Evolutionary conservation across 768 basidiomycete genomes (phyloP).

Genomic region (Leccinum broughii): DNA sequence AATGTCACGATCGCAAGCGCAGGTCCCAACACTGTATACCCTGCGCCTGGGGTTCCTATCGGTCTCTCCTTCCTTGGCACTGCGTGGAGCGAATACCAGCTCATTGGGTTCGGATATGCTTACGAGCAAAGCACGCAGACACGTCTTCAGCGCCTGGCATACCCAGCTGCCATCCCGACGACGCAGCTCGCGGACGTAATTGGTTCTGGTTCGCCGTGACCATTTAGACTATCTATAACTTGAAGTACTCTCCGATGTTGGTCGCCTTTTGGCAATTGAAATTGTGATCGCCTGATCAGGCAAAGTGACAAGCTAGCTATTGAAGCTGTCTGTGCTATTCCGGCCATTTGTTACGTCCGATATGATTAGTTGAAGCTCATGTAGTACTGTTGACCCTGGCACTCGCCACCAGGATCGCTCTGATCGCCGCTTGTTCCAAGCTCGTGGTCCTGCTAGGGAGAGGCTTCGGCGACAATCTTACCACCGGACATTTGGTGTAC

Average conservation of each 20-base stretch:
- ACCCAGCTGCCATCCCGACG: conserved; percentile 53
- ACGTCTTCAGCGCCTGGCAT: conserved; percentile 49
- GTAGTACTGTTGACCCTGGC: background rate
- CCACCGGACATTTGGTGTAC: background rate
- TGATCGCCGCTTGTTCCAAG: background rate
- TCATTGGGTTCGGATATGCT: conserved; percentile 44
- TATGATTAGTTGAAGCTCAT: background rate
- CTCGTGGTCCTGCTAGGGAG: background rate
- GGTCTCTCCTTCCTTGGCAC: conserved; percentile 45
- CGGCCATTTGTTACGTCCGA: background rate
- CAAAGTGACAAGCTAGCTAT: too few species aligned
- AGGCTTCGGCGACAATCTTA: background rate
- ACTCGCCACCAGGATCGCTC: background rate
- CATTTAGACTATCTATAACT: too few species aligned
- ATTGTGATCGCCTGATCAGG: background rate
- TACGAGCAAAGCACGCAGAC: conserved; percentile 58
- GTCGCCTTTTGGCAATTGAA: background rate
- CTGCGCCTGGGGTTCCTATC: conserved; percentile 42
- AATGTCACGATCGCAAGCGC: conserved; percentile 35
- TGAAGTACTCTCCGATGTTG: background rate
- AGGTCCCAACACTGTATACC: conserved; percentile 34
- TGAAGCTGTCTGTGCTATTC: background rate
- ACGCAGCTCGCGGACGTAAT: conserved; percentile 47
- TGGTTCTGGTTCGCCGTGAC: background rate
- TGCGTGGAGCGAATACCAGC: conserved; percentile 44